These are phyloP conservation scores for Cyberlindnera americana DNA, from an alignment of 805 yeast genomes.

Conservation along the genomic window DNA sequence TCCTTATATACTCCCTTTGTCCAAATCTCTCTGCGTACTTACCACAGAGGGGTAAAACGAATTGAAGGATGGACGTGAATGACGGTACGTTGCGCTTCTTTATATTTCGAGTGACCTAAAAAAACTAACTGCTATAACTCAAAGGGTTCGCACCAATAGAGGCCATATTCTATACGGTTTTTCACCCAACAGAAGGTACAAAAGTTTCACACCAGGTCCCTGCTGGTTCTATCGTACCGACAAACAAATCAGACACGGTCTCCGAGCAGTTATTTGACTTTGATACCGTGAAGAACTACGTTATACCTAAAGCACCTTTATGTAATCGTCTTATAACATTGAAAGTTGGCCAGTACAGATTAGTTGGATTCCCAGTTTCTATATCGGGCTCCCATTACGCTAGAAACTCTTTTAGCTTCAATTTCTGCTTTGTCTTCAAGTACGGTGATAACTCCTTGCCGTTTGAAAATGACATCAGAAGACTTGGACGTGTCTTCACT, in stretches of 20 bases:
- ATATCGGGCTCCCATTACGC: constrained; percentile 73
- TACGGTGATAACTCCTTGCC: constrained; percentile 79
- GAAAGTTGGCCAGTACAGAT: constrained; percentile 63
- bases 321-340: constrained; percentile 80
- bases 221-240: constrained; percentile 55
- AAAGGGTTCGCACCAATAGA: constrained; percentile 88
- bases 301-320: constrained; percentile 89
- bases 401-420: constrained; percentile 89
- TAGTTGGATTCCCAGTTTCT: constrained; percentile 87
- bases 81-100: not conserved
- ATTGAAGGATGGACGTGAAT: constrained; percentile 1
- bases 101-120: too few species aligned
- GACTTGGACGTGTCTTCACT: constrained; percentile 85
- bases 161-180: constrained; percentile 85
- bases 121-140: too few species aligned
- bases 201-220: constrained; percentile 92
- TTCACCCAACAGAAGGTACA: constrained; percentile 95
- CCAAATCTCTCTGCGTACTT: too few species aligned
- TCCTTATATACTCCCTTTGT: too few species aligned
- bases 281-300: constrained; percentile 81
- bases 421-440: constrained; percentile 87
- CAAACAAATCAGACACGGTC: constrained; percentile 29
- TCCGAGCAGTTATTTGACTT: constrained; percentile 60
- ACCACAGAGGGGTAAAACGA: too few species aligned
- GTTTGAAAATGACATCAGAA: constrained; percentile 77